These are phyloP conservation scores for Pilaira anomala DNA, from an alignment of 192 early-diverging fungal species.

Conservation along the genomic window DNA sequence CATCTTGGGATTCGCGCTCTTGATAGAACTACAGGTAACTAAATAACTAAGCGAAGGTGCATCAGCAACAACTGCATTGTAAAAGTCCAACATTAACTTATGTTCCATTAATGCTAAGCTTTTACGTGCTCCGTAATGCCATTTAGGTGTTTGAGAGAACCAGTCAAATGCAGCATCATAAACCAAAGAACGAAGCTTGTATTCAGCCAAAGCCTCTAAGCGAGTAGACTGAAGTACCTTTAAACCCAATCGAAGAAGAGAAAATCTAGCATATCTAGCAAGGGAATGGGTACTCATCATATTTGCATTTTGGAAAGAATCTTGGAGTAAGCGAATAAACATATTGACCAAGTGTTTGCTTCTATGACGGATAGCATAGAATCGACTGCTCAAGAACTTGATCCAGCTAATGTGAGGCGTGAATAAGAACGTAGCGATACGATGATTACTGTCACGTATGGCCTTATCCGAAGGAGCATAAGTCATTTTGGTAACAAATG, in stretches of 20 bases:
- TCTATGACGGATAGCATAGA: constrained; percentile 76
- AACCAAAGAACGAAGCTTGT: constrained; percentile 60
- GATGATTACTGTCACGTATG: constrained; percentile 57
- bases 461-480: constrained; percentile 89
- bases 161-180: constrained; percentile 77
- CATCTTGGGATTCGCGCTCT: constrained; percentile 29
- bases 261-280: constrained; percentile 76
- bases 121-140: constrained; percentile 76
- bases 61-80: constrained; percentile 57
- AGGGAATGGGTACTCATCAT: constrained; percentile 61
- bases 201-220: constrained; percentile 60
- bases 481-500: constrained; percentile 89
- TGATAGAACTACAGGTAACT: constrained; percentile 40
- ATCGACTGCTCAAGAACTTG: constrained; percentile 80
- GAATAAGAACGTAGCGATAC: constrained; percentile 58
- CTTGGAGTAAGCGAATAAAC: constrained; percentile 76
- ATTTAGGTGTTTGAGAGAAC: constrained; percentile 76
- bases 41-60: constrained; percentile 54
- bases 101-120: constrained; percentile 58
- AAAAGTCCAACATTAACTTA: constrained; percentile 64
- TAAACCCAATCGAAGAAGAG: constrained; percentile 71
- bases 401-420: constrained; percentile 81
- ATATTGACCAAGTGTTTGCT: constrained; percentile 71
- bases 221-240: constrained; percentile 69
- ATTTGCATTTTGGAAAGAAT: constrained; percentile 59